These are phyloP conservation scores for Saccharomycopsis fodiens DNA, from an alignment of 805 yeast species.

Conservation along the genomic window DNA sequence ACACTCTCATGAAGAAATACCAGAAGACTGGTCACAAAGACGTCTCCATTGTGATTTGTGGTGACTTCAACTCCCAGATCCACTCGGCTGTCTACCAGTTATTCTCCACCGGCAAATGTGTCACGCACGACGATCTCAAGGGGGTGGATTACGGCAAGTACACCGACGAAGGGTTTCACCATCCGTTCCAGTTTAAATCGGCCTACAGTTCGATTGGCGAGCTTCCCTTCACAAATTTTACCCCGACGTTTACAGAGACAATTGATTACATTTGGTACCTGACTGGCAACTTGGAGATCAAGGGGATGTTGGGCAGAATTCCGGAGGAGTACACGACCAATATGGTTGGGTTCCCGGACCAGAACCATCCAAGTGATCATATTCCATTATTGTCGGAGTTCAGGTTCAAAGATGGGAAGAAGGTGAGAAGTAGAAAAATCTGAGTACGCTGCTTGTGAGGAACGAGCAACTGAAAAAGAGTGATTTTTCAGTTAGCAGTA, in stretches of 20 bases:
- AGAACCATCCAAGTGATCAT: slow-evolving; percentile 92
- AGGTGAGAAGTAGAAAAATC: slow-evolving; percentile 26
- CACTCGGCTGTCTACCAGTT: slow-evolving; percentile 91
- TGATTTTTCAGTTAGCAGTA: slow-evolving; percentile 1
- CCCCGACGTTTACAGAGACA: slow-evolving; percentile 88
- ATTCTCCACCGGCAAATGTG: slow-evolving; percentile 73
- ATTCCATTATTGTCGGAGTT: slow-evolving; percentile 78
- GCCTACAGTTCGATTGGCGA: slow-evolving; percentile 83
- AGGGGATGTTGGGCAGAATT: slow-evolving; percentile 78
- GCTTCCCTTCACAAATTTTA: slow-evolving; percentile 87
- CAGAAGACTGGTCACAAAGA: slow-evolving; percentile 33
- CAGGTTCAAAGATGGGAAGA: slow-evolving; percentile 46
- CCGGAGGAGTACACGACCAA: slow-evolving; percentile 70
- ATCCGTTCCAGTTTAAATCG: slow-evolving; percentile 72
- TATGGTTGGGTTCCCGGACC: slow-evolving; percentile 88
- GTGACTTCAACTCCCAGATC: slow-evolving; percentile 87
- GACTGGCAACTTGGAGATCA: slow-evolving; percentile 69
- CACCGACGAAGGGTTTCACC: slow-evolving; percentile 83
- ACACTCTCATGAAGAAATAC: slow-evolving; percentile 48
- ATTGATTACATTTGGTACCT: slow-evolving; percentile 97
- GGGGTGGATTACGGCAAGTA: slow-evolving; percentile 88
- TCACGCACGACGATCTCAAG: slow-evolving; percentile 69
- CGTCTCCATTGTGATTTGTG: slow-evolving; percentile 67
- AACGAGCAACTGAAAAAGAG: neutral
- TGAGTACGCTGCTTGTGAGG: slow-evolving; percentile 9